phyloP scores from a whole-genome alignment of 106 monocot species.

The Dendrobium nobile region DNA sequence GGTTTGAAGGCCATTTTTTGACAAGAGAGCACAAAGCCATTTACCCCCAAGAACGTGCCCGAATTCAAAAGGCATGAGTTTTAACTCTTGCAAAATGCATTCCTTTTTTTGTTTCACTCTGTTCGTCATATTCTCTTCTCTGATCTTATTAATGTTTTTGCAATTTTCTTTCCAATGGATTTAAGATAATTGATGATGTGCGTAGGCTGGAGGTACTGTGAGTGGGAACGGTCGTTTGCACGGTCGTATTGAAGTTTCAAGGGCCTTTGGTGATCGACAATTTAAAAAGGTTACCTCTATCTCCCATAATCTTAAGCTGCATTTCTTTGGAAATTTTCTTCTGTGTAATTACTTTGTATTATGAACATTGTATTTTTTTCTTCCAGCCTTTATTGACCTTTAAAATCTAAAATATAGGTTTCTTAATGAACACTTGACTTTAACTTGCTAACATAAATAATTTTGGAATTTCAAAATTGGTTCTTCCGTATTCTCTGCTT shows the following conservation, averaged over 20 bases:
- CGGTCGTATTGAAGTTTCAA: slow-evolving; percentile 86
- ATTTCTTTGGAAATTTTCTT: too few species aligned
- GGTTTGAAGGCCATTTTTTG: slow-evolving; percentile 71
- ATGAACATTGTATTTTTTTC: background rate
- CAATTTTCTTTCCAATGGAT: slow-evolving; percentile 5
- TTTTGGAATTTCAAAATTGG: too few species aligned
- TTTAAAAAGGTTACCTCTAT: slow-evolving; percentile 98
- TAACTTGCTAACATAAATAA: too few species aligned
- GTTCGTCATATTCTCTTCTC: background rate
- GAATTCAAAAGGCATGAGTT: slow-evolving; percentile 64
- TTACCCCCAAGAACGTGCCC: slow-evolving; percentile 73
- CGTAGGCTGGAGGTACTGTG: slow-evolving; percentile 72
- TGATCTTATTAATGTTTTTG: background rate
- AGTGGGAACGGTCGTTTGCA: slow-evolving; percentile 75
- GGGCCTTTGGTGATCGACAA: slow-evolving; percentile 93
- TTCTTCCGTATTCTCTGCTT: too few species aligned
- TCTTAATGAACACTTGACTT: too few species aligned
- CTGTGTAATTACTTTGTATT: background rate
- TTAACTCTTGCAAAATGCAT: background rate
- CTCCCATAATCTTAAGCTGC: too few species aligned
- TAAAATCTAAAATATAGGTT: too few species aligned
- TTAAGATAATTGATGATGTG: slow-evolving; percentile 4
- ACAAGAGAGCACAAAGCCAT: slow-evolving; percentile 95
- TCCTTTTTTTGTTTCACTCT: background rate
- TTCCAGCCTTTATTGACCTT: background rate